These are phyloP conservation scores for Colletotrichum nymphaeae DNA, from an alignment of 2,329 filamentous ascomycete genomes.

Conservation along the genomic window DNA sequence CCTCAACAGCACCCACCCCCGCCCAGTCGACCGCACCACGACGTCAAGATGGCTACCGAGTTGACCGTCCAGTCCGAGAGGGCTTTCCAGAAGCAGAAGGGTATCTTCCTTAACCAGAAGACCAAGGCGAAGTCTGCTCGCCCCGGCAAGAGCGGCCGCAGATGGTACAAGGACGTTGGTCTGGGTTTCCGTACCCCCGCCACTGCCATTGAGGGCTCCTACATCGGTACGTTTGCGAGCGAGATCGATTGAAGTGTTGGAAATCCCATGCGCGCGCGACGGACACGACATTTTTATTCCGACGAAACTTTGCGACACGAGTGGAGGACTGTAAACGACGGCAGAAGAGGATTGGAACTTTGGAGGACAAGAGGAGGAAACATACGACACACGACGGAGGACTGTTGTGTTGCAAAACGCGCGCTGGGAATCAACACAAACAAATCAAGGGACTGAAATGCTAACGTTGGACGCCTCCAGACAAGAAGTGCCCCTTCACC, in stretches of 20 bases:
- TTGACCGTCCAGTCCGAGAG: constrained; percentile 99
- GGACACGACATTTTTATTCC: not conserved
- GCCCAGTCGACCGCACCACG: constrained; percentile 37
- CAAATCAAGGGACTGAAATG: not conserved
- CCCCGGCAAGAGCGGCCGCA: constrained; percentile 91
- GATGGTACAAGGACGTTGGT: constrained; percentile 99
- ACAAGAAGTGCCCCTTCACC: constrained; percentile 99
- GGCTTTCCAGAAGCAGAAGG: constrained; percentile 99
- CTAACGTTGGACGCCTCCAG: constrained; percentile 58
- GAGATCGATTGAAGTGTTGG: constrained; percentile 17
- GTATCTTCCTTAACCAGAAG: constrained; percentile 99
- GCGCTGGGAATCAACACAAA: not conserved
- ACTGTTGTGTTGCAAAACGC: not conserved
- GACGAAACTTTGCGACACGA: constrained; percentile 2
- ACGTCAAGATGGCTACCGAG: constrained; percentile 88
- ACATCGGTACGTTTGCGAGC: constrained; percentile 86
- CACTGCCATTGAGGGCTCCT: constrained; percentile 97
- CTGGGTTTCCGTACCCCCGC: constrained; percentile 99
- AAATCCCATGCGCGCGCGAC: not conserved
- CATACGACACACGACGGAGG: not conserved
- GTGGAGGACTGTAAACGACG: constrained; percentile 10
- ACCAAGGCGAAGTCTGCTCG: constrained; percentile 84
- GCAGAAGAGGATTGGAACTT: not conserved
- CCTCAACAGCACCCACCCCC: constrained; percentile 36
- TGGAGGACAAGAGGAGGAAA: not conserved